phyloP scores from a whole-genome alignment of 2,329 filamentous ascomycete genomes.

The Amauroascus verrucosus region DNA sequence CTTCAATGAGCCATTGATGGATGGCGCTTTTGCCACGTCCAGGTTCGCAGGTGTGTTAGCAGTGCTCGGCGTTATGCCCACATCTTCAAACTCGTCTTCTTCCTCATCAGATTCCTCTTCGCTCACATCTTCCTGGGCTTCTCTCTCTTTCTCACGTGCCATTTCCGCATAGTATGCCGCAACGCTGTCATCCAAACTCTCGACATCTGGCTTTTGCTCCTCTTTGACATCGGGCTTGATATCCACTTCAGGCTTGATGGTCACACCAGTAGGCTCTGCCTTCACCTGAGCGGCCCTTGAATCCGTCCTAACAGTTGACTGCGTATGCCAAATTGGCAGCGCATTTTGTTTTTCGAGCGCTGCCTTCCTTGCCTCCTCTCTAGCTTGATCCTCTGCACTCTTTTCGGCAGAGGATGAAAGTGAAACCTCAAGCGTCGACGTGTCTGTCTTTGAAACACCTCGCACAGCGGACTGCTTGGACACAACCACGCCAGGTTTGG shows the following conservation, averaged over 20 bases:
- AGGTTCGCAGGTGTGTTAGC: constrained; percentile 27
- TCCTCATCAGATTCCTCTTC: constrained; percentile 23
- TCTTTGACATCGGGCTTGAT: constrained; percentile 29
- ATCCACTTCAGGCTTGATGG: constrained; percentile 22
- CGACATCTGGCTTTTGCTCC: constrained; percentile 33
- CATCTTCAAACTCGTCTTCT: constrained; percentile 19
- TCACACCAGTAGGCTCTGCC: constrained; percentile 15
- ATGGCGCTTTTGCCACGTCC: constrained; percentile 14
- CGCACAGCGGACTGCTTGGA: constrained; percentile 33
- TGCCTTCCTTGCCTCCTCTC: constrained; percentile 39
- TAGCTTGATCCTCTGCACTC: constrained; percentile 40
- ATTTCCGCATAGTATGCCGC: constrained; percentile 40
- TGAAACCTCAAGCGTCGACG: constrained; percentile 39
- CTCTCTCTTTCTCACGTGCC: constrained; percentile 34
- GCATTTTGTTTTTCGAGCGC: constrained; percentile 43
- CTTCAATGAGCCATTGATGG: constrained; percentile 25
- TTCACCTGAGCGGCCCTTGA: constrained; percentile 9
- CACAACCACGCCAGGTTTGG: constrained; percentile 34
- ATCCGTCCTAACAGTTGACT: constrained; percentile 36
- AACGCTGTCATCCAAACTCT: constrained; percentile 37
- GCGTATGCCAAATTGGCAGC: constrained; percentile 45
- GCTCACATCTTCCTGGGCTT: constrained; percentile 34
- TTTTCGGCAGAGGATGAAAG: constrained; percentile 42
- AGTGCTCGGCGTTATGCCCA: constrained; percentile 22
- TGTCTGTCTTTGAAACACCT: constrained; percentile 36